Conservation (phyloP, 768 basidiomycete genomes). For the Termitomyces sp. region DNA sequence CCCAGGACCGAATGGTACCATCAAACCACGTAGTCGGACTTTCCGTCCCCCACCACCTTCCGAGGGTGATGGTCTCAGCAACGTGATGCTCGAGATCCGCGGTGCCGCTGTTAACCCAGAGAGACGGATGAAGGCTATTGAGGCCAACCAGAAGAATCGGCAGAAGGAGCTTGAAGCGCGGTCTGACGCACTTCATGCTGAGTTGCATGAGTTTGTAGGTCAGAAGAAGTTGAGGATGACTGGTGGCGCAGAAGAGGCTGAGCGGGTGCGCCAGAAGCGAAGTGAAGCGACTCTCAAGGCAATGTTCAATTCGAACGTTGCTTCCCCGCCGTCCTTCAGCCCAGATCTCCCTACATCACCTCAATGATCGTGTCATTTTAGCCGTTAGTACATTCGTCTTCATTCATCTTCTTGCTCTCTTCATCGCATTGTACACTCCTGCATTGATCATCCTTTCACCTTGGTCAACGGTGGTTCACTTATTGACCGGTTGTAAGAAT, state of each 20-base stretch:
- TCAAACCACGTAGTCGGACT: conserved; percentile 34
- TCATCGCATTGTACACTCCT: conserved; percentile 1
- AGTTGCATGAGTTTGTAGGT: conserved; percentile 83
- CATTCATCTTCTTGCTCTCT: neutral
- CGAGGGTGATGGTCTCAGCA: conserved; percentile 65
- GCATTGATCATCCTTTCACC: neutral
- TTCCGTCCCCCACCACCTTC: conserved; percentile 66
- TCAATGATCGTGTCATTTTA: neutral
- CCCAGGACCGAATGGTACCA: conserved; percentile 37
- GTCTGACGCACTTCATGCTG: conserved; percentile 82
- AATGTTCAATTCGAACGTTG: conserved; percentile 58
- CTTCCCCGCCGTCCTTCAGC: conserved; percentile 12
- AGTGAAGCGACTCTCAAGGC: conserved; percentile 86
- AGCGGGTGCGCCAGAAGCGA: conserved; percentile 81
- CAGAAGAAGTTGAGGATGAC: conserved; percentile 93
- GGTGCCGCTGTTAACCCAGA: conserved; percentile 81
- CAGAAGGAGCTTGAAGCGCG: conserved; percentile 71
- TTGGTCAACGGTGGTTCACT: neutral
- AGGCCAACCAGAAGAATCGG: conserved; percentile 77
- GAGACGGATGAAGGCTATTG: conserved; percentile 88
- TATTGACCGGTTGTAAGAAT: neutral
- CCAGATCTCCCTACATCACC: conserved; percentile 16
- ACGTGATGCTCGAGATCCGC: conserved; percentile 89
- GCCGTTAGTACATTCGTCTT: conserved; percentile 2
- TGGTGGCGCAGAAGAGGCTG: conserved; percentile 89